Evolutionary conservation across 805 yeast species (phyloP), one percentile per base, ranked within the genome.

Genomic region (Pichia kluyveri): DNA sequence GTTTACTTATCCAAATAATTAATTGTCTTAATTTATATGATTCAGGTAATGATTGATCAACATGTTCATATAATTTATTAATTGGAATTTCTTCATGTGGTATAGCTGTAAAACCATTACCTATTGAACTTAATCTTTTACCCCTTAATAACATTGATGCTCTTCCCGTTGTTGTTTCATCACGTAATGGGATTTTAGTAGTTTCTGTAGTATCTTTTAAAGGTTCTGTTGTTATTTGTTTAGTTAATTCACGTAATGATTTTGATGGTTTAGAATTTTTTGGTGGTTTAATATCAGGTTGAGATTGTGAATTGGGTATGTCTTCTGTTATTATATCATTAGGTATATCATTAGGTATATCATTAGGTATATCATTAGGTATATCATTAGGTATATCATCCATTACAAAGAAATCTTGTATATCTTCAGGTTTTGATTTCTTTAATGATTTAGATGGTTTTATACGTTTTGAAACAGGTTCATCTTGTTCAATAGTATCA

Each of bases 11-110:
- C 93, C 91, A 84, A 3, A 77, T 68, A 42, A 85, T 59, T 28
- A 86, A 60, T 56, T 83, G 88, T 52, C 83, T 70, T 83, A 86
- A 79, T 52, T 79, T 71, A 55, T 81, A 83, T 2, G 90, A 88
- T 44, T 80, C 90, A 0, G 91, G 86, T 38, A 82, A 55, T 36
- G 75, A 72, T 6, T 69, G 61, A 53, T 83, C 85, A 32, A 85
- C 61, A 56, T 80, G 80, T 57, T 82, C 83, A 60, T 75, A 79
- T 56, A 79, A 79, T 46, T 79, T 80, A 10, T 65, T 55, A 0
- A 70, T 67, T 0, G 78, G 72, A 1, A 85, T 77, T 42, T 78
- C 80, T 0, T 72, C 69, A 59, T 84, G 90, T 2, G 90, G 90
- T 31, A 73, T 74, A 0, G 82, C 86, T 2, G 69, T 70, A 54